Base-by-base conservation (phyloP, 108 stramenopile species). In the Nitzschia inconspicua region DNA sequence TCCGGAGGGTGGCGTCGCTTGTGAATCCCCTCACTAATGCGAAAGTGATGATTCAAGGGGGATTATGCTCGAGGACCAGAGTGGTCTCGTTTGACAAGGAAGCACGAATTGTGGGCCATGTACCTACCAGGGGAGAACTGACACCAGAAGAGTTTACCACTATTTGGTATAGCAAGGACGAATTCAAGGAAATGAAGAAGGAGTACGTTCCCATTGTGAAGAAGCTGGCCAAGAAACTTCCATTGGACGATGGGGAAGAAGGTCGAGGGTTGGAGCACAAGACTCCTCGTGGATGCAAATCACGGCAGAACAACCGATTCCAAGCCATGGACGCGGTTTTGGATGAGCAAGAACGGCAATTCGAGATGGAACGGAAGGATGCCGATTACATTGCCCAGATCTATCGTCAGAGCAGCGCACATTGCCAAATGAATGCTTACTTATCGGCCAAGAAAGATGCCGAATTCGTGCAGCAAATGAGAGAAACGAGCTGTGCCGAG, bases 201-300 rank as follows among this genome's bases (percentile, higher is more conserved):
- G 34, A 32, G 2, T 10, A 6, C 4, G 35, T 54, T 4, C 18
- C n/a, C 2, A 22, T 18, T 7, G 9, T 54, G 27, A 54, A 36
- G 24, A 29, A 31, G 9, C 34, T 54, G 3, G 30, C 34, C 2
- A 22, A 7, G 3, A 37, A 16, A 3, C 14, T 18, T 35, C 9
- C 4, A 4, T n/a, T n/a, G 8, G 34, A 54, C 32, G n/a, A 10
- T n/a, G 7, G 24, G 8, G 53, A 25, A 14, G 14, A n/a, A 18
- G 53, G 37, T 1, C 37, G 64, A 27, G 64, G 64, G 3, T 23
- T 65, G 44, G 64, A 65, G 36, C 54, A 65, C 23, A 53, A 43
- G 27, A 55, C 54, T 25, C 26, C 25, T 9, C 3, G 9, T 14
- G 64, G 64, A 26, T 37, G 43, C 3, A 13, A 3, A 13, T 0